These are phyloP conservation scores for Colletotrichum cuscutae DNA, from an alignment of 2,329 filamentous ascomycete species.

Conservation along the genomic window DNA sequence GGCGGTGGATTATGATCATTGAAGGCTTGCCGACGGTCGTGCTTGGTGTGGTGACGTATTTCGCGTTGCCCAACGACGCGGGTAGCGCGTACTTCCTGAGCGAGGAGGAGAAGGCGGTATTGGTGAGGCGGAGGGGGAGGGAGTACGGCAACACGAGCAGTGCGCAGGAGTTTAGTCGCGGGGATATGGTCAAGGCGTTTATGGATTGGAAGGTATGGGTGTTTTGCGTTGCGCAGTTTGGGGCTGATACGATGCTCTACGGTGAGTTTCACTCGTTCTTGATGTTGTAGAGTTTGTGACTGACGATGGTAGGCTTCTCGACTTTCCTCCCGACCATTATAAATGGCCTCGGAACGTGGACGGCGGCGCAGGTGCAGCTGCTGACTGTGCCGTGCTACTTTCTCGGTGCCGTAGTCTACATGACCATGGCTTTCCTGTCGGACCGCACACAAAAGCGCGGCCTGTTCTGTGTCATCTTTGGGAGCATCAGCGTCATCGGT, in stretches of 20 bases:
- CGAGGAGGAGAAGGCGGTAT: conserved; percentile 47
- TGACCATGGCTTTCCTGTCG: conserved; percentile 72
- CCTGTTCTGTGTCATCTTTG: conserved; percentile 62
- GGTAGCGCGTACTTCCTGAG: conserved; percentile 38
- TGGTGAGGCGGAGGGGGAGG: conserved; percentile 40
- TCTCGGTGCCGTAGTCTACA: conserved; percentile 75
- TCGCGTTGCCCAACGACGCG: conserved; percentile 64
- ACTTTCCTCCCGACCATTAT: conserved; percentile 75
- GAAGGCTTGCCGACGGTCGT: conserved; percentile 59
- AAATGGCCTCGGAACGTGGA: conserved; percentile 63
- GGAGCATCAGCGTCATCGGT: conserved; percentile 63
- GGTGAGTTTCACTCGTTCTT: conserved; percentile 43
- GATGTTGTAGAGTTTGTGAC: not conserved
- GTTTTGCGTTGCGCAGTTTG: conserved; percentile 77
- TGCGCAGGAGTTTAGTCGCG: conserved; percentile 59
- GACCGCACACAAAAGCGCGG: conserved; percentile 70
- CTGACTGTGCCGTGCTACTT: conserved; percentile 74
- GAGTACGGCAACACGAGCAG: conserved; percentile 61
- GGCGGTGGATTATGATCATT: conserved; percentile 78
- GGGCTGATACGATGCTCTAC: conserved; percentile 81
- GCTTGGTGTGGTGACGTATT: conserved; percentile 62
- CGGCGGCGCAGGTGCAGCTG: conserved; percentile 66
- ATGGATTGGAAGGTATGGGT: conserved; percentile 81
- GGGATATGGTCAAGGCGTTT: conserved; percentile 74
- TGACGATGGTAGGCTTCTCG: conserved; percentile 56